A percentile compares a stretch with the other conserved stretches of the same genome.
Evolutionary conservation across 352 stramenopile genomes (phyloP).

Genomic region (Phytophthora pinifolia): DNA sequence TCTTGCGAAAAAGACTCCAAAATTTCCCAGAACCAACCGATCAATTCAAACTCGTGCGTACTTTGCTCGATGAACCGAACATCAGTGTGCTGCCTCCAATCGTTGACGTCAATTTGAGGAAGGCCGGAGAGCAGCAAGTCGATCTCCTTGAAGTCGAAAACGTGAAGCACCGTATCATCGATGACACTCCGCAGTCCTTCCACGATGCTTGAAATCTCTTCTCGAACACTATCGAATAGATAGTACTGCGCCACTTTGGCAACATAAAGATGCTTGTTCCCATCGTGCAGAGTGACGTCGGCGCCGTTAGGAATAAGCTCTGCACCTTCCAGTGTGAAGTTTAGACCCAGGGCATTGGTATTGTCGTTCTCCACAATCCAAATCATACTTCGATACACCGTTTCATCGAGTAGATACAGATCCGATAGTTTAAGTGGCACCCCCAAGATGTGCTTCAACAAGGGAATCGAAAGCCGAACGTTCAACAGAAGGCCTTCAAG

Average conservation of each 20-base stretch:
- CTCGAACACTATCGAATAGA: constrained; percentile 90
- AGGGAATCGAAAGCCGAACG: constrained; percentile 57
- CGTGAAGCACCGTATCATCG: constrained; percentile 92
- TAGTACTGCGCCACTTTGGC: constrained; percentile 93
- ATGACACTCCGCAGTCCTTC: constrained; percentile 95
- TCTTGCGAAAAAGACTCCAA: constrained; percentile 60
- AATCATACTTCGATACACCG: constrained; percentile 63
- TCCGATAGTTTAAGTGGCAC: constrained; percentile 56
- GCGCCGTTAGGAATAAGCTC: constrained; percentile 66
- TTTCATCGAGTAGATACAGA: constrained; percentile 71
- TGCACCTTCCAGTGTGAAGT: constrained; percentile 59
- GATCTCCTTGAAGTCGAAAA: constrained; percentile 99
- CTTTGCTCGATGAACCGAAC: constrained; percentile 43
- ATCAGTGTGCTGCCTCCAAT: constrained; percentile 85
- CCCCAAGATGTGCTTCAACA: constrained; percentile 75
- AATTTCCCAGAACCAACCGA: constrained; percentile 86
- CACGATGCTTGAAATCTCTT: constrained; percentile 84
- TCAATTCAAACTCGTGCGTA: constrained; percentile 38
- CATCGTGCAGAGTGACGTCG: constrained; percentile 84
- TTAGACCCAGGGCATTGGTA: constrained; percentile 54
- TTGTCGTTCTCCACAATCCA: constrained; percentile 64
- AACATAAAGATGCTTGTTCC: constrained; percentile 96
- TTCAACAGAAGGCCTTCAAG: constrained; percentile 75
- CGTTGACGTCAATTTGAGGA: constrained; percentile 77
- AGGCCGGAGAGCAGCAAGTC: constrained; percentile 79